phyloP scores from a whole-genome alignment of 768 basidiomycete genomes.

The Kwoniella heveanensis region DNA sequence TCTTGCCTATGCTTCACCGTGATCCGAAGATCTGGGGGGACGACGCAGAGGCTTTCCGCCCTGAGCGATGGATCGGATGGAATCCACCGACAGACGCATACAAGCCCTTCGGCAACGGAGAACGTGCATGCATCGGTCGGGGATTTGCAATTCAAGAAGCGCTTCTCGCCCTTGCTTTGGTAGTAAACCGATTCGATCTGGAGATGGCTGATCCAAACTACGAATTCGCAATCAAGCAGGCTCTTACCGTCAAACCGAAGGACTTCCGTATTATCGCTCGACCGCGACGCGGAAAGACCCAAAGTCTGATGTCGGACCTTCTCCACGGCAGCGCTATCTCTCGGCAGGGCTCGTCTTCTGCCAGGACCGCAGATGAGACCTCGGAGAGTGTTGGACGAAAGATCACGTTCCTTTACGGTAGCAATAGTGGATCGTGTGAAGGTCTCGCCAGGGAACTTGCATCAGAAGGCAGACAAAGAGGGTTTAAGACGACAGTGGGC shows the following conservation, averaged over 20 bases:
- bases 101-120: conserved; percentile 45
- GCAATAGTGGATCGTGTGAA: conserved; percentile 62
- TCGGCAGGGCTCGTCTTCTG: neutral
- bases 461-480: conserved; percentile 57
- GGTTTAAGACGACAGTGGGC: conserved; percentile 58
- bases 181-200: conserved; percentile 61
- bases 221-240: conserved; percentile 58
- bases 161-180: conserved; percentile 57
- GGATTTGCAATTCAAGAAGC: conserved; percentile 63
- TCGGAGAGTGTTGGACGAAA: neutral
- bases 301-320: neutral
- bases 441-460: conserved; percentile 61
- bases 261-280: conserved; percentile 58
- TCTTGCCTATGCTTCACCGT: conserved; percentile 54
- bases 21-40: conserved; percentile 62
- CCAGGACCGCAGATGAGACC: neutral
- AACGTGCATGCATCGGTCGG: conserved; percentile 57
- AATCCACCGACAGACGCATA: conserved; percentile 56
- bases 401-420: conserved; percentile 34
- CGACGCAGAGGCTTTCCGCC: conserved; percentile 56
- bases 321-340: conserved; percentile 24
- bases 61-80: conserved; percentile 61
- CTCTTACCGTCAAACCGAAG: conserved; percentile 61
- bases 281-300: conserved; percentile 48
- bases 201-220: conserved; percentile 59